phyloP scores from a whole-genome alignment of 192 early-diverging fungal species.

The Glomus cerebriforme region DNA sequence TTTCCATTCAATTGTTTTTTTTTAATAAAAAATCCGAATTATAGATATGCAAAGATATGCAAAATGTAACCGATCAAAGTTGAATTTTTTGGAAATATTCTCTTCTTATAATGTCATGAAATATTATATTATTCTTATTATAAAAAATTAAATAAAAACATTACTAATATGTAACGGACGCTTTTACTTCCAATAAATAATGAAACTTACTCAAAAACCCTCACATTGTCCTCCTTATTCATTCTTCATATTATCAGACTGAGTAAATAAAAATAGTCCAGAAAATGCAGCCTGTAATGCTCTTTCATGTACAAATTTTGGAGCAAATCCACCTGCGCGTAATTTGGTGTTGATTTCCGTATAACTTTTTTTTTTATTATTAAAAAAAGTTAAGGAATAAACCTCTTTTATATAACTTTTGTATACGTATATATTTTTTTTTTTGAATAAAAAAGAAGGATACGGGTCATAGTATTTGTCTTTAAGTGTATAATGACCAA shows the following conservation, averaged over 20 bases:
- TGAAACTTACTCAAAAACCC: too few species aligned
- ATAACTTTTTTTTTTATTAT: slow-evolving; percentile 13
- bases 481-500: slow-evolving; percentile 13
- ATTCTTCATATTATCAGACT: neutral
- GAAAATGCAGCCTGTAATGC: slow-evolving; percentile 30
- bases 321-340: slow-evolving; percentile 12
- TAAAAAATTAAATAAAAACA: too few species aligned
- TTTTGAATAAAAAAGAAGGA: neutral
- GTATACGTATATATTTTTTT: too few species aligned
- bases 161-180: too few species aligned
- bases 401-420: neutral
- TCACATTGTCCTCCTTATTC: neutral
- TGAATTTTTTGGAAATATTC: too few species aligned
- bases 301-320: slow-evolving; percentile 16
- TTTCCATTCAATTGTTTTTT: too few species aligned
- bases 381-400: neutral
- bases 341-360: neutral
- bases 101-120: too few species aligned
- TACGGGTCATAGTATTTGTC: slow-evolving; percentile 32
- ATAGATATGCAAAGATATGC: too few species aligned
- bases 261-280: neutral
- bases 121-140: too few species aligned
- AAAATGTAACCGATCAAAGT: too few species aligned
- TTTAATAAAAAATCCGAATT: too few species aligned
- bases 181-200: too few species aligned